Evolutionary conservation across 2,329 filamentous ascomycete species (phyloP), one percentile per base, ranked within the genome.

Genomic region (Pseudogymnoascus sp.): DNA sequence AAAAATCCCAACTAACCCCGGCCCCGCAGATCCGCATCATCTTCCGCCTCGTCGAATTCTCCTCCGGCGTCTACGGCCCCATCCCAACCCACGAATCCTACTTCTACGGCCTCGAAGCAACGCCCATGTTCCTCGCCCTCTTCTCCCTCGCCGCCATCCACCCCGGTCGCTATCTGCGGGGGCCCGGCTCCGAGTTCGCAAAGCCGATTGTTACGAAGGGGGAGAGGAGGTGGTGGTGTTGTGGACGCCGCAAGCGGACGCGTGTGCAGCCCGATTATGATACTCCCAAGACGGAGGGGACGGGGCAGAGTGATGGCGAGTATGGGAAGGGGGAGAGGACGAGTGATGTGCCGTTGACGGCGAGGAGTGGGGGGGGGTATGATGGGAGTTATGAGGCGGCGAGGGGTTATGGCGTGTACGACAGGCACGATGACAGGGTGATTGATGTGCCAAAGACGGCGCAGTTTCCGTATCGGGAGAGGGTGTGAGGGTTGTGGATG

Each of bases 31-130:
- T 79, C 28, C 81, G 84, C 35, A 86, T 87, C 70, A 79, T 85
- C 66, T 88, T 81, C 72, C 82, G 84, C 31, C 75, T 88, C 1
- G 72, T 77, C 61, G 83, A 88, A 70, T 87, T 82, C 68, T 75
- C 77, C 0, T 73, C 75, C 3, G 81, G 80, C 10, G 66, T 72
- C n/a, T 82, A 80, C 37, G 82, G 80, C 68, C 73, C 75, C 0
- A 73, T 83, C 18, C 77, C 80, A 0, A 77, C 72, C 44, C 75
- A 83, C 65, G 82, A 85, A 67, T 76, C 69, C 3, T 87, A 82
- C 69, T 76, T 79, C 25, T 81, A 80, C 62, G 71, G 70, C 1
- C 78, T 77, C 62, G 83, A 87, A 69, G 81, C 81, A 0, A 70
- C 80, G 1, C 82, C 84, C 0, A 86, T 87, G 79, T 73, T 81